These are phyloP conservation scores for Schwanniomyces sp. DNA, from an alignment of 805 yeast species.

Conservation along the genomic window DNA sequence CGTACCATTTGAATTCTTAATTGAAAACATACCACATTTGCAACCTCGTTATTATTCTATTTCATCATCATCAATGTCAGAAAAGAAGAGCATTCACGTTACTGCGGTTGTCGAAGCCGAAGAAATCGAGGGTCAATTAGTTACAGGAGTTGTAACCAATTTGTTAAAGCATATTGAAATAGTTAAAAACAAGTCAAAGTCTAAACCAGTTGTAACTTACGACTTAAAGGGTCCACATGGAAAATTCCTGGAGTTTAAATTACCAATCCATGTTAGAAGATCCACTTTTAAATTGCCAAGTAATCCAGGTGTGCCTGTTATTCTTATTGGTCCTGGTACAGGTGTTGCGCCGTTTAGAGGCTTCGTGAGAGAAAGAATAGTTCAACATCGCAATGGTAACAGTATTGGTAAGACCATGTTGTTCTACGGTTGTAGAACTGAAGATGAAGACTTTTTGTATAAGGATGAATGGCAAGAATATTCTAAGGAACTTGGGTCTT, in stretches of 20 bases:
- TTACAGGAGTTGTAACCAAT: slow-evolving; percentile 90
- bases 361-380: slow-evolving; percentile 83
- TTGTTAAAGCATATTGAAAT: slow-evolving; percentile 71
- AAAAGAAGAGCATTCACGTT: slow-evolving; percentile 72
- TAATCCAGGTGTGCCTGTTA: slow-evolving; percentile 77
- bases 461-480: slow-evolving; percentile 87
- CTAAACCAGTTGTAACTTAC: slow-evolving; percentile 54
- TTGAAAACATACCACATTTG: slow-evolving; percentile 77
- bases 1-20: slow-evolving; percentile 81
- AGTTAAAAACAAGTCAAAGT: slow-evolving; percentile 45
- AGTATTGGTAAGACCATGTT: slow-evolving; percentile 69
- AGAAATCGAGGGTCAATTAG: slow-evolving; percentile 24
- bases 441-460: slow-evolving; percentile 80
- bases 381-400: slow-evolving; percentile 36
- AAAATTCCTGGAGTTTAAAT: slow-evolving; percentile 49
- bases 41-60: slow-evolving; percentile 97
- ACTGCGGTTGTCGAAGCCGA: slow-evolving; percentile 91
- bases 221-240: slow-evolving; percentile 84
- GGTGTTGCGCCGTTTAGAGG: slow-evolving; percentile 99
- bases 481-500: slow-evolving; percentile 55
- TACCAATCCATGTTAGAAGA: slow-evolving; percentile 92
- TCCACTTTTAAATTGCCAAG: slow-evolving; percentile 93
- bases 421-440: slow-evolving; percentile 85
- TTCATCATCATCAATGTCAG: slow-evolving; percentile 81
- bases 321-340: slow-evolving; percentile 97